Percentiles rank a stretch among this genome's conserved stretches.
phyloP scores from a whole-genome alignment of 371 early-diverging fungal genomes.

The Mucor lusitanicus region DNA sequence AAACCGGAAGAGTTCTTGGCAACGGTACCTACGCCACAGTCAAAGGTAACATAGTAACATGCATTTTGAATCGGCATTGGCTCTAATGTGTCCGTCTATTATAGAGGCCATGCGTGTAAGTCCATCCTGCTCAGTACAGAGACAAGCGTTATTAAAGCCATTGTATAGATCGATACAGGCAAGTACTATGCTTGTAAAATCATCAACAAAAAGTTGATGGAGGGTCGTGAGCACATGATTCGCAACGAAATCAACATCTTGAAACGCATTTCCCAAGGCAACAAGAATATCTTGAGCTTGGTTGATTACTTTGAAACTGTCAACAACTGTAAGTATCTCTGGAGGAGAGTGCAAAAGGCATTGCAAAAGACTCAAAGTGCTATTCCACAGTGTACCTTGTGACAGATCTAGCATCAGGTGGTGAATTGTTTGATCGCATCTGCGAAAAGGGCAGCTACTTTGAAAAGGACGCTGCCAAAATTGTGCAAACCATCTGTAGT shows the following conservation, averaged over 20 bases:
- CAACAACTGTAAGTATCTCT: slow-evolving; percentile 69
- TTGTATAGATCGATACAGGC: slow-evolving; percentile 74
- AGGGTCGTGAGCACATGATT: slow-evolving; percentile 88
- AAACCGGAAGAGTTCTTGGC: slow-evolving; percentile 69
- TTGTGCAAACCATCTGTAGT: slow-evolving; percentile 72
- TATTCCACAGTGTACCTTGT: slow-evolving; percentile 76
- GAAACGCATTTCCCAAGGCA: slow-evolving; percentile 82
- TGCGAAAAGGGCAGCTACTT: slow-evolving; percentile 78
- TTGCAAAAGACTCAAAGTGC: no score
- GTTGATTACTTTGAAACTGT: slow-evolving; percentile 92
- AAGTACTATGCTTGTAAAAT: slow-evolving; percentile 90
- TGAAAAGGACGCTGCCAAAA: slow-evolving; percentile 86
- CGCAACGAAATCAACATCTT: slow-evolving; percentile 88
- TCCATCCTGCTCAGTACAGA: not conserved
- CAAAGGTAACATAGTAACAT: slow-evolving; percentile 56
- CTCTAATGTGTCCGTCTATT: not conserved
- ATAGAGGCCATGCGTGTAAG: slow-evolving; percentile 56
- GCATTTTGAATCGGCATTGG: not conserved
- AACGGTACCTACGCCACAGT: slow-evolving; percentile 74
- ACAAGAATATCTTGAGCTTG: slow-evolving; percentile 84
- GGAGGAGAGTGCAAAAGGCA: not conserved
- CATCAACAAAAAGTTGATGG: slow-evolving; percentile 88
- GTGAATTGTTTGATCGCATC: slow-evolving; percentile 91
- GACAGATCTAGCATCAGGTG: slow-evolving; percentile 88
- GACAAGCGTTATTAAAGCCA: not conserved